A percentile compares a stretch with the other conserved stretches of the same genome.
phyloP scores from a whole-genome alignment of 1,284 basidiomycete species.

The Pseudozyma tsukubaensis region DNA sequence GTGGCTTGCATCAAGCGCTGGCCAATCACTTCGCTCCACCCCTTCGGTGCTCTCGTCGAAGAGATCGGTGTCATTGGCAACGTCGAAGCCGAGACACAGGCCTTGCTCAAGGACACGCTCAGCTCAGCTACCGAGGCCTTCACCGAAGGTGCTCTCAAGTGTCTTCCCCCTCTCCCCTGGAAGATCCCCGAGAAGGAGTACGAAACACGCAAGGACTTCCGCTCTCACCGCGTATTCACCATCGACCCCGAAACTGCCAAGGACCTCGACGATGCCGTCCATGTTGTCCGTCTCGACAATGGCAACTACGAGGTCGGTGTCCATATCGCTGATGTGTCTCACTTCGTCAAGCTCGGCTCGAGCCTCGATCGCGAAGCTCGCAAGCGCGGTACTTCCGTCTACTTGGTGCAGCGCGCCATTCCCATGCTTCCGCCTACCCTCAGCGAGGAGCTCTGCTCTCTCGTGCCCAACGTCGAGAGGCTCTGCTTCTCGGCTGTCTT shows the following conservation, averaged over 20 bases:
- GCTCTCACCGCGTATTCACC: conserved; percentile 86
- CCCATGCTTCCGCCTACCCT: conserved; percentile 94
- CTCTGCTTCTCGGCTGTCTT: conserved; percentile 81
- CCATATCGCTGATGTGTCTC: conserved; percentile 94
- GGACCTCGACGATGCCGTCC: conserved; percentile 94
- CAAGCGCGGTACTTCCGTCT: conserved; percentile 95
- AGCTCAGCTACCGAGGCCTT: conserved; percentile 68
- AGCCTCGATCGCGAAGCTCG: conserved; percentile 96
- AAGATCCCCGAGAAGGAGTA: conserved; percentile 91
- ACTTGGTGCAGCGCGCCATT: conserved; percentile 92
- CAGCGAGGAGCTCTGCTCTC: conserved; percentile 90
- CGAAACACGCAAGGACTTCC: conserved; percentile 86
- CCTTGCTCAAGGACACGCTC: conserved; percentile 96
- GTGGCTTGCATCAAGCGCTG: conserved; percentile 97
- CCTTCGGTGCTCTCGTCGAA: conserved; percentile 97
- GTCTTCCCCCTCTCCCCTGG: conserved; percentile 93
- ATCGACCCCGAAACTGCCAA: conserved; percentile 90
- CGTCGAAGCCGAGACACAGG: conserved; percentile 96
- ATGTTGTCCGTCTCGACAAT: conserved; percentile 86
- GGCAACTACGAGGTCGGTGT: conserved; percentile 91
- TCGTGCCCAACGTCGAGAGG: conserved; percentile 86
- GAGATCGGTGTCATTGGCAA: conserved; percentile 98
- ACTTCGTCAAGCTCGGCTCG: conserved; percentile 93
- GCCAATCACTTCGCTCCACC: conserved; percentile 90
- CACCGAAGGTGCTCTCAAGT: conserved; percentile 84